Conservation (phyloP, 106 monocot genomes). For the Cymbidium sinense region DNA sequence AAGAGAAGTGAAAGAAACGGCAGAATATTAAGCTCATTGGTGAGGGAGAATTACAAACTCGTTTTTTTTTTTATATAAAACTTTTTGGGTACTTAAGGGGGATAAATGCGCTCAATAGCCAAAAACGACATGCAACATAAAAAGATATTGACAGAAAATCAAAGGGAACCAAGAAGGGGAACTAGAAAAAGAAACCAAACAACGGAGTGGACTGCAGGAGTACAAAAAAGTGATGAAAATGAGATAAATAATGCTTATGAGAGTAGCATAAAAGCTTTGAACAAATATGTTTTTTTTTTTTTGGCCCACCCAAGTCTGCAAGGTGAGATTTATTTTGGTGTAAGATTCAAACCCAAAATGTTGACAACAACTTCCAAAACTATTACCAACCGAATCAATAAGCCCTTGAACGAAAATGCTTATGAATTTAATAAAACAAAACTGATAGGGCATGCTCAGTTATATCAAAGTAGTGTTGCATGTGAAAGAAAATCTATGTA, state of each 20-base stretch:
- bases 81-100: neutral
- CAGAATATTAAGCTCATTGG: neutral
- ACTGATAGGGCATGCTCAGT: no score
- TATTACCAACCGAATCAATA: no score
- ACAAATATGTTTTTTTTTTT: neutral
- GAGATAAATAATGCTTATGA: neutral
- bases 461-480: no score
- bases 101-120: no score
- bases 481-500: no score
- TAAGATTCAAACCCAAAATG: no score
- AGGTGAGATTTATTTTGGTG: no score
- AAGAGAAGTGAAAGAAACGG: neutral
- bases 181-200: neutral
- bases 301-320: no score
- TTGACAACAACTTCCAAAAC: no score
- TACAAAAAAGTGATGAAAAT: neutral
- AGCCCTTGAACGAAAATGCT: no score
- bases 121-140: neutral
- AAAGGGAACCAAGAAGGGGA: neutral
- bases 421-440: no score
- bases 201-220: neutral
- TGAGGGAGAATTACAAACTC: neutral
- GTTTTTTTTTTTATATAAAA: neutral
- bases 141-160: neutral
- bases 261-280: neutral